A percentile compares a stretch with the other conserved stretches of the same genome.
phyloP scores from a whole-genome alignment of 2,329 filamentous ascomycete genomes.

The Dothideomycetes sp. region DNA sequence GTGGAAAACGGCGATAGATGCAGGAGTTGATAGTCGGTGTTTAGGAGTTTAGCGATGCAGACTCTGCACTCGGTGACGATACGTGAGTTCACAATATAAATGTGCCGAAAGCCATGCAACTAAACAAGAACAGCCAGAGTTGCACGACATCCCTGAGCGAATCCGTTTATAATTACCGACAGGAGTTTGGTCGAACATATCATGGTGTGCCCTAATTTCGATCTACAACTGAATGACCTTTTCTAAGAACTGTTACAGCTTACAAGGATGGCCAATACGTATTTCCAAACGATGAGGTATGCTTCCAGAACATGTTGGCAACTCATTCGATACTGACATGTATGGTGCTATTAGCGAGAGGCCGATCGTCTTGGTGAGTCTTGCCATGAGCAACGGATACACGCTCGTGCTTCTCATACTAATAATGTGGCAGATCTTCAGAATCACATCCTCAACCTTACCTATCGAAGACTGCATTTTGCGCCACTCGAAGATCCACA shows the following conservation, averaged over 20 bases:
- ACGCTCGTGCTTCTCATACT: not conserved
- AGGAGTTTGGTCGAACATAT: conserved; percentile 26
- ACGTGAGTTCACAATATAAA: conserved; percentile 10
- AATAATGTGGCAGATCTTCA: conserved; percentile 21
- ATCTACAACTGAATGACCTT: not conserved
- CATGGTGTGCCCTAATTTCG: conserved; percentile 16
- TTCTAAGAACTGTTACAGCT: conserved; percentile 12
- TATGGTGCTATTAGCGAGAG: conserved; percentile 22
- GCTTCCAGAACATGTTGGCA: conserved; percentile 2
- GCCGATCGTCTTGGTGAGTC: conserved; percentile 20
- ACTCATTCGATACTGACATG: not conserved
- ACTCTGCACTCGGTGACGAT: conserved; percentile 25
- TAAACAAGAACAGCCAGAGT: conserved; percentile 17
- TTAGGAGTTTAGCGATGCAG: conserved; percentile 17
- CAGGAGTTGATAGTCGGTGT: too few relatives aligned
- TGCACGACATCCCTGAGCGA: conserved; percentile 23
- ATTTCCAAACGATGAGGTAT: conserved; percentile 28
- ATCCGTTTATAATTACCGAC: conserved; percentile 25
- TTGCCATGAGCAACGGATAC: not conserved
- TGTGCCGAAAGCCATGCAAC: conserved; percentile 5
- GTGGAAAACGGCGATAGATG: too few relatives aligned
- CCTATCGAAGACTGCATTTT: conserved; percentile 33
- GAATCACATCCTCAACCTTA: conserved; percentile 36
- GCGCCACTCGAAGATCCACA: conserved; percentile 32
- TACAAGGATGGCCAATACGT: conserved; percentile 30